phyloP scores from a whole-genome alignment of 129 eudicot genomes.

The Daucus carota region DH1_v3.0 NC_030384.2:43405501-43406000 shows the following conservation, averaged over 20 bases:
- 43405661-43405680: conserved; percentile 91
- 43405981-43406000: conserved; percentile 97
- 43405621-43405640: conserved; percentile 90
- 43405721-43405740: conserved; percentile 70
- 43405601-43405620: conserved; percentile 83
- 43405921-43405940: conserved; percentile 95
- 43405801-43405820: conserved; percentile 94
- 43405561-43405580: conserved; percentile 98
- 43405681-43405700: conserved; percentile 98
- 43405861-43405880: conserved; percentile 94
- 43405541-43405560: conserved; percentile 66
- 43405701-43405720: conserved; percentile 98
- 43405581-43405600: conserved; percentile 90
- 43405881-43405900: conserved; percentile 99
- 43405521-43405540: conserved; percentile 73
- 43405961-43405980: conserved; percentile 91
- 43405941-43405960: conserved; percentile 98
- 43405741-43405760: conserved; percentile 84
- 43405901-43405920: conserved; percentile 95
- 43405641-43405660: conserved; percentile 98
- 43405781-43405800: conserved; percentile 86
- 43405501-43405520: conserved; percentile 33
- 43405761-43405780: conserved; percentile 91
- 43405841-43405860: conserved; percentile 90
- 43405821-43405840: conserved; percentile 96